These are phyloP conservation scores for Candida silvatica DNA, from an alignment of 805 yeast genomes.

Conservation along the genomic window DNA sequence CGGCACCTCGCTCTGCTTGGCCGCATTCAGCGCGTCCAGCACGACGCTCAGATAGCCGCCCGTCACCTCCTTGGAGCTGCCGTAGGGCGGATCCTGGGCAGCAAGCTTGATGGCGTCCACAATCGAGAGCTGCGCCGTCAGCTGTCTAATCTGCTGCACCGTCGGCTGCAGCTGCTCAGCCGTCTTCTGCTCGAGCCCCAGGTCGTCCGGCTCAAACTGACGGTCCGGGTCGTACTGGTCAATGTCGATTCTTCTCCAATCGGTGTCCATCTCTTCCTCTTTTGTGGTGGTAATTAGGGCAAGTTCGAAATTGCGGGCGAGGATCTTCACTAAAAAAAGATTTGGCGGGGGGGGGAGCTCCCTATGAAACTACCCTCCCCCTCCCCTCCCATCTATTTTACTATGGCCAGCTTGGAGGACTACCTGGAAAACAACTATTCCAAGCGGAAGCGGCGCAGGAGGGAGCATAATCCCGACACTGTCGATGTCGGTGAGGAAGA, in stretches of 20 bases:
- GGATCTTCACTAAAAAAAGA: not conserved
- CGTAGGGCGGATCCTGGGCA: conserved; percentile 75
- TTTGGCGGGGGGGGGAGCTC: no score
- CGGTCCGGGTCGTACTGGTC: conserved; percentile 85
- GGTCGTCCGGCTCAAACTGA: conserved; percentile 24
- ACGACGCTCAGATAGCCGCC: conserved; percentile 44
- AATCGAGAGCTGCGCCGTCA: conserved; percentile 65
- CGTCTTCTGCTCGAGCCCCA: conserved; percentile 32
- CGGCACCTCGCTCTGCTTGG: conserved; percentile 59
- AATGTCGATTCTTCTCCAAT: conserved; percentile 92
- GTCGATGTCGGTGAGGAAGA: not conserved
- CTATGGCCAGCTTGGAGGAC: no score
- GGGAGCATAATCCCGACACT: conserved; percentile 1
- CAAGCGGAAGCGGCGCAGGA: conserved; percentile 3
- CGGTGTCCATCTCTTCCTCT: conserved; percentile 34
- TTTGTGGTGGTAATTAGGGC: not conserved
- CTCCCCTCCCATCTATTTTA: no score
- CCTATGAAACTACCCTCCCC: no score
- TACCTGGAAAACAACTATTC: conserved; percentile 7
- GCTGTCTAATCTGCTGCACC: conserved; percentile 49
- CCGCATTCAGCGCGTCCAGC: conserved; percentile 62
- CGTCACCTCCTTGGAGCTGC: conserved; percentile 55
- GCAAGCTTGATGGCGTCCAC: conserved; percentile 55
- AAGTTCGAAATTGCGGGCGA: not conserved
- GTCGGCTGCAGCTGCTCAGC: conserved; percentile 46